Base-by-base conservation (phyloP, 2,329 filamentous ascomycete genomes). In the Talaromyces sp. region DNA sequence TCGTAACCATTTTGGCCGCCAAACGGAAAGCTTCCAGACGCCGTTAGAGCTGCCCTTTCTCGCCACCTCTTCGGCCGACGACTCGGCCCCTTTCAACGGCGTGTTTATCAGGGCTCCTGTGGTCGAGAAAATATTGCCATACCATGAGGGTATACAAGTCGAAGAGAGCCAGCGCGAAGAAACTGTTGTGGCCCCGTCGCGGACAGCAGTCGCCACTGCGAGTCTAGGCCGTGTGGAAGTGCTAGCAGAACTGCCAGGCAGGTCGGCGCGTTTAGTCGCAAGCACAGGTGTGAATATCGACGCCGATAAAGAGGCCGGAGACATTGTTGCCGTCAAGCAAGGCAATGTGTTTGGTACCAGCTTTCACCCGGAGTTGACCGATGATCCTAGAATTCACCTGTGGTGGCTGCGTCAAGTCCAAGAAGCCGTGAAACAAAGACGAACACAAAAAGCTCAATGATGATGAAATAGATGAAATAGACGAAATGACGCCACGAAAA, bases 31-130 rank as follows among this genome's bases (percentile, higher is more conserved):
- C 71, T 97, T 97, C 74, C 86, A 94, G 69, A 86, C 88, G 0
- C 83, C 86, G 53, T 74, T 97, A 32, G 76, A 88, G 14, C 78
- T 97, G 26, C 85, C 88, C 0, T 95, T 96, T 68, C 77, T 96
- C 5, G 51, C 66, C 62, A 41, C 64, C 67, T 41, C 64, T 67
- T 65, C 71, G 14, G 67, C 71, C 55, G 52, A 72, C n/a, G 52
- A 72, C n/a, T 12, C 56, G 12, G 21, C 65, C 12, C 82, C 84
- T 0, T 97, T 95, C 71, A 85, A 86, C 2, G 91, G 88, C 1
- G 89, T 97, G 32, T 99, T 99, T 74, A 99, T 99, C 68, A 85
- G 94, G 9, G 94, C 94, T 0, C 94, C 94, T 0, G 88, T 97
- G 0, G 93, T 99, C 1, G 92, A 97, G 73, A 88, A 88, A 70